Base-by-base conservation (phyloP, 768 basidiomycete species). In the Paxillus rubicundulus region DNA sequence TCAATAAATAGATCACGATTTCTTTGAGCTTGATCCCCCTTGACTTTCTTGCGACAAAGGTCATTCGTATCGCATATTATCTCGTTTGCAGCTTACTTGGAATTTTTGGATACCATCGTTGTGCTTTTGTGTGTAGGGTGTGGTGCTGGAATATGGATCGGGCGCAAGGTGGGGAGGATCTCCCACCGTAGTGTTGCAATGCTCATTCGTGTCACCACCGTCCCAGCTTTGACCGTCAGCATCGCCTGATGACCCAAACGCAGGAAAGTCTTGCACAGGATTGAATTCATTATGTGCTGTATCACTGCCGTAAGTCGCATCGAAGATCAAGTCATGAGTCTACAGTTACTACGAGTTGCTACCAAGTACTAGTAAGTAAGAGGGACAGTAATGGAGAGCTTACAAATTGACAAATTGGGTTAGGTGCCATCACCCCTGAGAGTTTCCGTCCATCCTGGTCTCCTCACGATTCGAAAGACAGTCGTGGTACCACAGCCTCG, bases 61-160 rank as follows among this genome's bases (percentile, higher is more conserved):
- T 32, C 54, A 56, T 65, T 54, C 48, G 21, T 55, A 53, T 41
- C 57, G 48, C 48, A 49, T 62, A 58, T 45, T 24, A 33, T 12
- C 41, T 42, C 38, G 12, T 18, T 48, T 52, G 17, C 43, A 58
- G 56, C 34, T 47, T 60, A 38, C 12, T 34, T 40, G 42, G 33
- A 40, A 33, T 41, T 28, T 54, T 48, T 50, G 36, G 55, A 59
- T 67, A 60, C 28, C 42, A 41, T 30, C 20, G 32, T 34, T 28
- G 24, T 58, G 32, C 37, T 10, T 45, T 32, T 45, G 49, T 39
- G 56, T 32, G 39, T 47, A n/a, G 52, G 49, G 34, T 48, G 45
- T 40, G 38, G 20, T 42, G 36, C 33, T 50, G 51, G 36, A 24
- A 24, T 24, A 5, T 56, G 47, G 50, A 43, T 48, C 42, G 47